Conservation (phyloP, 805 yeast genomes). For the Myxozyma mucilagina region DNA sequence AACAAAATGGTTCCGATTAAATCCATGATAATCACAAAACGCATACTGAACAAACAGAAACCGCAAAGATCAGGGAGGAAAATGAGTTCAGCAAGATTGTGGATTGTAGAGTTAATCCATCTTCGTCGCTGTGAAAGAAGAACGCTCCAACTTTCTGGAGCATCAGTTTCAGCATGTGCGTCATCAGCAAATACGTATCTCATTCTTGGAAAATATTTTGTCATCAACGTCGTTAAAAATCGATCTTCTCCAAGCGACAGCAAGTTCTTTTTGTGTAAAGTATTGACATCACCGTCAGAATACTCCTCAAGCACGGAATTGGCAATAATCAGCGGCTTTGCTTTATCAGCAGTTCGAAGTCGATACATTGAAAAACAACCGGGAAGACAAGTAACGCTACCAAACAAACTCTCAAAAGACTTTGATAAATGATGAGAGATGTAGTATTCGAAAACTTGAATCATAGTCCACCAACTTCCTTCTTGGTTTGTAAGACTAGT, state of each 20-base stretch:
- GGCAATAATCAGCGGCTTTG: slow-evolving; percentile 58
- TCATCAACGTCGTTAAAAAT: slow-evolving; percentile 57
- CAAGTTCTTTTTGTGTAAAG: slow-evolving; percentile 61
- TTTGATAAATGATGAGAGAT: slow-evolving; percentile 65
- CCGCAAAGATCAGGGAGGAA: slow-evolving; percentile 62
- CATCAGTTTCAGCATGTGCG: slow-evolving; percentile 59
- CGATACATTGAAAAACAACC: slow-evolving; percentile 66
- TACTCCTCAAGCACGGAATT: slow-evolving; percentile 61
- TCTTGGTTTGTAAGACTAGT: slow-evolving; percentile 59
- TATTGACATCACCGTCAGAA: slow-evolving; percentile 56
- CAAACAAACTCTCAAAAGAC: slow-evolving; percentile 62
- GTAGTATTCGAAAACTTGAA: slow-evolving; percentile 64
- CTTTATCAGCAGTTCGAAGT: slow-evolving; percentile 48
- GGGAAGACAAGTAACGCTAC: slow-evolving; percentile 65
- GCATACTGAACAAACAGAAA: slow-evolving; percentile 61
- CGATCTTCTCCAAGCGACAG: slow-evolving; percentile 65
- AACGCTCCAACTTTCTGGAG: slow-evolving; percentile 54
- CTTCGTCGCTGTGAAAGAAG: slow-evolving; percentile 60
- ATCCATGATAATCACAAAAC: slow-evolving; percentile 58
- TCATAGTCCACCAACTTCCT: slow-evolving; percentile 57
- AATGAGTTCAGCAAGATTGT: slow-evolving; percentile 59
- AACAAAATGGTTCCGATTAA: slow-evolving; percentile 59
- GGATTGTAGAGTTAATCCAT: slow-evolving; percentile 68
- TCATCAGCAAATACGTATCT: slow-evolving; percentile 56
- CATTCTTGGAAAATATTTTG: slow-evolving; percentile 58